Conservation (phyloP, 208 protist species). For the Wallacemonas sp. region DNA sequence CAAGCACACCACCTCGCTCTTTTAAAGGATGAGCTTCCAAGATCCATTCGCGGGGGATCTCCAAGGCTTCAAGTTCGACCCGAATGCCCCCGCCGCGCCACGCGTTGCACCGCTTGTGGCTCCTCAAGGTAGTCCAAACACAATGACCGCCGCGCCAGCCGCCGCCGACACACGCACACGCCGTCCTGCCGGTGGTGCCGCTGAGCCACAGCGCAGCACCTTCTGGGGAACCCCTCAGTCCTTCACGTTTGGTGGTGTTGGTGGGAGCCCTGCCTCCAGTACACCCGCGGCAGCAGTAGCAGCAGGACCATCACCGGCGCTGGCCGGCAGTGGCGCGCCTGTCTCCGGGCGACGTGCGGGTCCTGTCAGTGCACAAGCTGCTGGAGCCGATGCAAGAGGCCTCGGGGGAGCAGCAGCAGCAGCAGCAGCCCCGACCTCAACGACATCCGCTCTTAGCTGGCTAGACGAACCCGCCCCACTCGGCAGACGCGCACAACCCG, state of each 20-base stretch:
- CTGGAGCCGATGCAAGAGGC: not conserved
- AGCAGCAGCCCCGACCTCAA: not conserved
- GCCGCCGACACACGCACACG: not conserved
- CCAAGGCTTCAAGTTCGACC: constrained; percentile 26
- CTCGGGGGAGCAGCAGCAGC: not conserved
- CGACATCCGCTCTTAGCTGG: not conserved
- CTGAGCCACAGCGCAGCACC: constrained; percentile 1
- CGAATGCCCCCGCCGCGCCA: constrained; percentile 1
- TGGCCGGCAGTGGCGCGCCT: not conserved
- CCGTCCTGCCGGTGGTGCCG: not conserved
- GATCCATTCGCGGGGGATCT: constrained; percentile 73
- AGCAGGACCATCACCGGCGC: not conserved
- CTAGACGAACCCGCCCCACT: constrained; percentile 4
- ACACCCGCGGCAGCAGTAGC: not conserved
- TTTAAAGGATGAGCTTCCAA: constrained; percentile 68
- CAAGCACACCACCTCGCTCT: not conserved
- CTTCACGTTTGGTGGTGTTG: constrained; percentile 8
- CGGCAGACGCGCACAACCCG: not conserved
- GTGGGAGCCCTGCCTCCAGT: not conserved
- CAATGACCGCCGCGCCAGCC: no score
- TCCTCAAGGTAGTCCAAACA: no score
- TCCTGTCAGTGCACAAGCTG: not conserved
- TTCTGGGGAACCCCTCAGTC: constrained; percentile 17
- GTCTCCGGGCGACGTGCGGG: constrained; percentile 28
- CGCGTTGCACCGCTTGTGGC: not conserved